A percentile compares a stretch with the other conserved stretches of the same genome.
Conservation (phyloP, 768 basidiomycete species). For the Cystofilobasidium macerans region DNA sequence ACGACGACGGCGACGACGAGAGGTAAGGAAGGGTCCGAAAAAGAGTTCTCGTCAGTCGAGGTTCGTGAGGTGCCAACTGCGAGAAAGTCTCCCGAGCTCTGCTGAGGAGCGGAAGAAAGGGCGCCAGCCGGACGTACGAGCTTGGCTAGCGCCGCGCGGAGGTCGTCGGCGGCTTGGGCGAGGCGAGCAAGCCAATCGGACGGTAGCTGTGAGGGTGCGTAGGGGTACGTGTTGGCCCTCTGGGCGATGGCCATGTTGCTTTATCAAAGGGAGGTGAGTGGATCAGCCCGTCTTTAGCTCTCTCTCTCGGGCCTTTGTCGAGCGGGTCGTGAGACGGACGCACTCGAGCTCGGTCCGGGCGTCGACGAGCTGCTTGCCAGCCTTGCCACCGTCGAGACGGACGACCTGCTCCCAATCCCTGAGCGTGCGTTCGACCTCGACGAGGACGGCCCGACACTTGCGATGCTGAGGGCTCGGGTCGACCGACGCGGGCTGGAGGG, state of each 20-base stretch:
- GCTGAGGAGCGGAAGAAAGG: too few species aligned
- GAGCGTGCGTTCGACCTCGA: constrained; percentile 19
- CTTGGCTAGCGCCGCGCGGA: constrained; percentile 5
- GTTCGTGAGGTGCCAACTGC: too few species aligned
- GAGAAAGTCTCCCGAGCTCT: too few species aligned
- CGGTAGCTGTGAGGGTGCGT: constrained; percentile 4
- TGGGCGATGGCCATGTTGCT: constrained; percentile 19
- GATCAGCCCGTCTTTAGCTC: too few species aligned
- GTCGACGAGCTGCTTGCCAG: constrained; percentile 18
- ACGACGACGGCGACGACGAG: too few species aligned
- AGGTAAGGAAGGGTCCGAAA: too few species aligned
- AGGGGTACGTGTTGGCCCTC: constrained; percentile 7
- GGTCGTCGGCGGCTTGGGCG: neutral
- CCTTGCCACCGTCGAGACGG: constrained; percentile 16
- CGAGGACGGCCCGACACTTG: constrained; percentile 18
- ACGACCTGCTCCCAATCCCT: constrained; percentile 25
- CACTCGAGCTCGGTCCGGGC: constrained; percentile 24
- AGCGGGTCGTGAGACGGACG: neutral
- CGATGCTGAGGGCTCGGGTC: constrained; percentile 25
- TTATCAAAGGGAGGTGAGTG: too few species aligned
- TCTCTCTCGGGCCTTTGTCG: too few species aligned
- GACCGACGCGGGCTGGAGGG: constrained; percentile 8
- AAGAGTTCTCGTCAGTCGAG: too few species aligned
- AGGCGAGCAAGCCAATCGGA: constrained; percentile 13
- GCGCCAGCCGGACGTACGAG: constrained; percentile 3